phyloP scores from a whole-genome alignment of 371 early-diverging fungal genomes.

The Mucor lusitanicus region DNA sequence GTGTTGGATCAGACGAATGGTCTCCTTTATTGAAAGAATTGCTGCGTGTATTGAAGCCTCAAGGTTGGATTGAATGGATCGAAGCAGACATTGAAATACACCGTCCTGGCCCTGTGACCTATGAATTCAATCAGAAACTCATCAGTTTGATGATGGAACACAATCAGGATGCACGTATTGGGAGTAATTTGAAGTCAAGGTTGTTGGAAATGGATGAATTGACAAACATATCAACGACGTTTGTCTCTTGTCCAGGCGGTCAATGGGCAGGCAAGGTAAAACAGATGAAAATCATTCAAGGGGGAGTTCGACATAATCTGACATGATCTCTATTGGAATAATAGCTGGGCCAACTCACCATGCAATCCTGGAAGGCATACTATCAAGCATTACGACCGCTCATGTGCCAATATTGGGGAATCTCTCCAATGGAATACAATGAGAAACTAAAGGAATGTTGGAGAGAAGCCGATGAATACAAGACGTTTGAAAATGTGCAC shows the following conservation, averaged over 20 bases:
- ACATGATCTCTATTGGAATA: neutral
- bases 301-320: too few relatives aligned
- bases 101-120: conserved; percentile 43
- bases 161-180: conserved; percentile 37
- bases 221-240: conserved; percentile 26
- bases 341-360: conserved; percentile 47
- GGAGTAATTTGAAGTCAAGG: conserved; percentile 27
- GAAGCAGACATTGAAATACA: conserved; percentile 44
- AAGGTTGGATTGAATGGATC: conserved; percentile 48
- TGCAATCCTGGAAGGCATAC: conserved; percentile 52
- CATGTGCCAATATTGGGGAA: conserved; percentile 29
- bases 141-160: conserved; percentile 27
- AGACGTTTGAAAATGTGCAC: conserved; percentile 56
- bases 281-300: too few relatives aligned
- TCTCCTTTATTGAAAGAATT: conserved; percentile 28
- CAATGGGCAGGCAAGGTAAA: conserved; percentile 56
- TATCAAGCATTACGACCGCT: conserved; percentile 41
- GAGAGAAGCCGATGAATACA: conserved; percentile 48
- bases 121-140: conserved; percentile 31
- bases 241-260: conserved; percentile 56
- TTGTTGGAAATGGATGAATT: conserved; percentile 23
- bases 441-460: conserved; percentile 35
- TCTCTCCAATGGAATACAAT: conserved; percentile 31
- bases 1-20: conserved; percentile 37
- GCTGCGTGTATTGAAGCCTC: conserved; percentile 45